Conservation (phyloP, 2,329 filamentous ascomycete species). For the Diplodia intermedia region DNA sequence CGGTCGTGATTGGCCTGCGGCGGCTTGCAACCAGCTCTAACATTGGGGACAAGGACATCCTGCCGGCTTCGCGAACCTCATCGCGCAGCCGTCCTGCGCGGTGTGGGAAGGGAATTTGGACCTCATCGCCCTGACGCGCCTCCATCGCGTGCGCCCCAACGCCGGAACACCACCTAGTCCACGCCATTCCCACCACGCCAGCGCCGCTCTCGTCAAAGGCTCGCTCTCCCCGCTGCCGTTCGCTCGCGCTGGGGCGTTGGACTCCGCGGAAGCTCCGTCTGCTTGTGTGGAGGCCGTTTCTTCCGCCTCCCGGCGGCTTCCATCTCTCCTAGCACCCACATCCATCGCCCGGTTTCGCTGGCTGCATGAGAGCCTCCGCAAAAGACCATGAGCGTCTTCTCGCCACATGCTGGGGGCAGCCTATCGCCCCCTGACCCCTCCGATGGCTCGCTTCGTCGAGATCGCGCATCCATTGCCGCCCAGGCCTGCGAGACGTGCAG, state of each 20-base stretch:
- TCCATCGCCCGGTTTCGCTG: slow-evolving; percentile 1
- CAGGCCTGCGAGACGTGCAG: slow-evolving; percentile 35
- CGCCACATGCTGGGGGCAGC: slow-evolving; percentile 3
- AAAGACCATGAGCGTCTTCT: slow-evolving; percentile 28
- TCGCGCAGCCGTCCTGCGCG: slow-evolving; percentile 7
- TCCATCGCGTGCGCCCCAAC: slow-evolving; percentile 14
- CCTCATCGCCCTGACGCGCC: slow-evolving; percentile 7
- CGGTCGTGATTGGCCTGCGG: slow-evolving; percentile 23
- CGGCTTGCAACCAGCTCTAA: slow-evolving; percentile 12
- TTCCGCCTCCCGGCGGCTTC: not conserved
- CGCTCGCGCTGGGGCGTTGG: not conserved
- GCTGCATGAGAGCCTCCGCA: slow-evolving; percentile 13
- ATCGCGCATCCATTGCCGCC: slow-evolving; percentile 34
- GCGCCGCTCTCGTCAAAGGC: not conserved
- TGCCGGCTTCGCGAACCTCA: slow-evolving; percentile 21
- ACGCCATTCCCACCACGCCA: not conserved
- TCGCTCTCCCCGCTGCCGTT: not conserved
- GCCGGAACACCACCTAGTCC: slow-evolving; percentile 1
- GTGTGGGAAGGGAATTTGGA: slow-evolving; percentile 1
- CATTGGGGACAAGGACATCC: slow-evolving; percentile 21
- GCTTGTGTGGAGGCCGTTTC: slow-evolving; percentile 1
- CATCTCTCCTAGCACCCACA: not conserved
- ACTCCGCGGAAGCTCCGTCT: not conserved
- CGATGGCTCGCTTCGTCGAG: slow-evolving; percentile 27
- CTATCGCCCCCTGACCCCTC: slow-evolving; percentile 15